A percentile compares a stretch with the other conserved stretches of the same genome.
Evolutionary conservation across 331 rosid genomes (phyloP).

Genomic region (Ulmus americana): DNA sequence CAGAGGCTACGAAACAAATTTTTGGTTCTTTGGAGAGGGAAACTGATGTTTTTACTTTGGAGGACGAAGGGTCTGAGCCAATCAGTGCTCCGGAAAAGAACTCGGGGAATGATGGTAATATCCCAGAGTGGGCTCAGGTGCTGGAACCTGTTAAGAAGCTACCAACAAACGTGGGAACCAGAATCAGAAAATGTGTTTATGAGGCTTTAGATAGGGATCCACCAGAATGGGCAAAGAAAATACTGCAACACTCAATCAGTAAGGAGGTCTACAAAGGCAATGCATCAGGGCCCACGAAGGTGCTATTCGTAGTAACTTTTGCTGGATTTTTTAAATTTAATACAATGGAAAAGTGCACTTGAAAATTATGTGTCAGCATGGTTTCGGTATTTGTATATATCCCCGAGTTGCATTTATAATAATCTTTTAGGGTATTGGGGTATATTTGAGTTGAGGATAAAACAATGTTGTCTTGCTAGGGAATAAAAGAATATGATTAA

Average conservation of each 20-base stretch:
- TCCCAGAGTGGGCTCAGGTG: conserved; percentile 84
- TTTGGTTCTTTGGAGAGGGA: conserved; percentile 62
- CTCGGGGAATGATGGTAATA: conserved; percentile 42
- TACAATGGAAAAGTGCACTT: neutral
- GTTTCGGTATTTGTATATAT: neutral
- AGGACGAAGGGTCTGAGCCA: conserved; percentile 68
- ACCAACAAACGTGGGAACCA: conserved; percentile 97
- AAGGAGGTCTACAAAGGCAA: conserved; percentile 97
- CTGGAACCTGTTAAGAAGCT: conserved; percentile 93
- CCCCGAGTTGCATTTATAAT: neutral
- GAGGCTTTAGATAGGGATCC: conserved; percentile 75
- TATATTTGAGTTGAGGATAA: neutral
- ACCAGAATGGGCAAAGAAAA: conserved; percentile 90
- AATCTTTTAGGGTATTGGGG: neutral
- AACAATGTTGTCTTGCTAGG: neutral
- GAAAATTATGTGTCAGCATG: neutral
- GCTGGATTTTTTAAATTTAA: neutral
- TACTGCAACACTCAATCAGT: conserved; percentile 79
- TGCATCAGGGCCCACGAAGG: conserved; percentile 99
- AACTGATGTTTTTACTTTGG: conserved; percentile 56
- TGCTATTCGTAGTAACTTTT: conserved; percentile 22
- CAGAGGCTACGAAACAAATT: conserved; percentile 75
- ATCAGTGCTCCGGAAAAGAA: conserved; percentile 42
- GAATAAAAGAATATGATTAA: neutral
- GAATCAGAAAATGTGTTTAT: conserved; percentile 90